Percentiles rank a stretch among this genome's conserved stretches.
Conservation (phyloP, 2,329 filamentous ascomycete species). For the Volutella citrinella region DNA sequence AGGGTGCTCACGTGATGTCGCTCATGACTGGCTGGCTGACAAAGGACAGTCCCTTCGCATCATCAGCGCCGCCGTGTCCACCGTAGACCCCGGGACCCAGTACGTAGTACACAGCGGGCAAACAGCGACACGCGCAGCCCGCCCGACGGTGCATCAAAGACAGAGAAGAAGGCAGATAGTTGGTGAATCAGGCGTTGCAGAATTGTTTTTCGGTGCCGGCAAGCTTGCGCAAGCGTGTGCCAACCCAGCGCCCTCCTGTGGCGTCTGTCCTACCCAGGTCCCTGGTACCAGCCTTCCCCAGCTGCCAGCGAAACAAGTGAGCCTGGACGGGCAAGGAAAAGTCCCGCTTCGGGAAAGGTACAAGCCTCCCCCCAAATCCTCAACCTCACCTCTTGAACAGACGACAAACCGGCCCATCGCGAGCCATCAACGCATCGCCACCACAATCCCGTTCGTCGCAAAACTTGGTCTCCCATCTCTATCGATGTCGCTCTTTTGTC, state of each 20-base stretch:
- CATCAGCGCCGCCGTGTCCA: slow-evolving; percentile 15
- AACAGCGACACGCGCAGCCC: slow-evolving; percentile 8
- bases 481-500: slow-evolving; percentile 48
- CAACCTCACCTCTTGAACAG: slow-evolving; percentile 55
- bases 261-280: slow-evolving; percentile 15
- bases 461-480: slow-evolving; percentile 47
- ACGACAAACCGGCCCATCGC: slow-evolving; percentile 47
- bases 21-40: slow-evolving; percentile 9
- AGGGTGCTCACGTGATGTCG: slow-evolving; percentile 8
- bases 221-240: slow-evolving; percentile 3
- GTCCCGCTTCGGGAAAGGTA: slow-evolving; percentile 40
- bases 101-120: slow-evolving; percentile 19
- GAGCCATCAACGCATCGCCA: slow-evolving; percentile 51
- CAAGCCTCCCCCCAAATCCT: slow-evolving; percentile 42
- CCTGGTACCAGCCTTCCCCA: slow-evolving; percentile 14
- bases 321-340: slow-evolving; percentile 25
- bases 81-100: slow-evolving; percentile 14
- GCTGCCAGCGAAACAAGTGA: slow-evolving; percentile 13
- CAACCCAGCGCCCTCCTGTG: slow-evolving; percentile 6
- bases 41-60: slow-evolving; percentile 16
- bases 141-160: slow-evolving; percentile 5
- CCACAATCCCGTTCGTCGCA: slow-evolving; percentile 35
- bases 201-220: neutral
- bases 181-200: slow-evolving; percentile 1
- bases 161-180: slow-evolving; percentile 2